These are phyloP conservation scores for Cercospora zeina DNA, from an alignment of 2,329 filamentous ascomycete genomes.

Conservation along the genomic window DNA sequence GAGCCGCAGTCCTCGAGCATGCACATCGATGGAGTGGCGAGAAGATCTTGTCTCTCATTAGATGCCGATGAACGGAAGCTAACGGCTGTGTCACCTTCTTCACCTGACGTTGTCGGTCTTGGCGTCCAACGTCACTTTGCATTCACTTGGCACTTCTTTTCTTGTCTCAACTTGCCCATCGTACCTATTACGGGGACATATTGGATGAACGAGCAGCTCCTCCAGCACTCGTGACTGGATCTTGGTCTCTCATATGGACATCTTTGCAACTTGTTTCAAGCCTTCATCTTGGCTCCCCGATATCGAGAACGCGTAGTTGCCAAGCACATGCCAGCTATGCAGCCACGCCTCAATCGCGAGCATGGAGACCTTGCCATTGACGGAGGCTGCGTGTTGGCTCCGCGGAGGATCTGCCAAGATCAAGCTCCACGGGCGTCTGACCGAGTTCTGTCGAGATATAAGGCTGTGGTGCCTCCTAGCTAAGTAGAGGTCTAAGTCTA, in stretches of 20 bases:
- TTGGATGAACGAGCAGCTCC: background rate
- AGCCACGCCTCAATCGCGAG: background rate
- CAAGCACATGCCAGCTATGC: background rate
- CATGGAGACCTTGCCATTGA: constrained; percentile 7
- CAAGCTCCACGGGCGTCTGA: background rate
- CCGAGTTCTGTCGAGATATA: background rate
- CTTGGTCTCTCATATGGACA: background rate
- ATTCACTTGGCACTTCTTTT: background rate
- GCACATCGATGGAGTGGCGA: no score
- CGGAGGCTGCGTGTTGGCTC: background rate
- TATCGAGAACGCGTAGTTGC: background rate
- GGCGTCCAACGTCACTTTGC: background rate
- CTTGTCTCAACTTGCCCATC: background rate
- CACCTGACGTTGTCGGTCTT: constrained; percentile 2
- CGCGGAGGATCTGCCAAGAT: background rate
- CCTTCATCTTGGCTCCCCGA: background rate
- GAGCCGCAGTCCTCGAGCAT: background rate
- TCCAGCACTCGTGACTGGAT: background rate
- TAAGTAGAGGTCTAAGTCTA: background rate
- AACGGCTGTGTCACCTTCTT: background rate
- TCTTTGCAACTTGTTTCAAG: background rate
- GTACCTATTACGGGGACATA: background rate
- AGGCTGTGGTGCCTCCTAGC: background rate
- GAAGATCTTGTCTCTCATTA: background rate
- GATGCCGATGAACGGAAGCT: background rate